Base-by-base conservation (phyloP, 192 early-diverging fungal species). In the Podila minutissima region DNA sequence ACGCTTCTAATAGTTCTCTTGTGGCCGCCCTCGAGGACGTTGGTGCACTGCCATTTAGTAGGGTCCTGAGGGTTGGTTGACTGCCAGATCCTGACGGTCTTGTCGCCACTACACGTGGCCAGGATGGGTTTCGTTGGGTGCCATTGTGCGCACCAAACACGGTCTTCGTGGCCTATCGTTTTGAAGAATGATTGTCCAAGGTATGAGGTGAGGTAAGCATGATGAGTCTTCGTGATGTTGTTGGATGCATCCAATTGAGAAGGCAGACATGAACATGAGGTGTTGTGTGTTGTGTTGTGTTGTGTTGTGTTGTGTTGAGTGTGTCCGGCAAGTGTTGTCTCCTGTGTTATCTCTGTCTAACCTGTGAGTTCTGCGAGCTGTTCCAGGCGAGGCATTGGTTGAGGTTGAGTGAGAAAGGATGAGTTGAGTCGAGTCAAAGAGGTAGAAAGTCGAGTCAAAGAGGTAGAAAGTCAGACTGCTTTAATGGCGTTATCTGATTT, bases 1-100 rank as follows among this genome's bases (percentile, higher is more conserved):
- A 96, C 88, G 29, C 90, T 92, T n/a, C 97, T 94, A 35, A 99
- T 93, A 0, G 97, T 98, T 33, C 97, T 88, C 73, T 94, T 95
- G 84, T 99, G 97, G 17, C 93, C 93, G 66, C 93, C 94, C 66
- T 95, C 94, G 22, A 98, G 83, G 2, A 89, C 79, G 31, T 91
- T 90, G 31, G 91, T 83, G 83, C 92, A 94, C 29, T 85, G 83
- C 94, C 95, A 96, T 59, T 86, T 37, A 15, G 83, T 66, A 26
- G 83, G 72, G 41, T 87, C 75, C 55, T 64, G 67, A 32, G 74
- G 74, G 29, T 85, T 81, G 4, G 71, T 82, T 12, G 76, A 74
- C 46, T 88, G 88, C 96, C 97, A 99, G 31, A 97, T 74, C n/a
- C 96, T 89, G 24, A 96, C 93, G 7, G 93, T 92, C 82, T 93